A percentile compares a stretch with the other conserved stretches of the same genome.
Conservation (phyloP, 257 asterid genomes). For the Ophiorrhiza pumila region DNA sequence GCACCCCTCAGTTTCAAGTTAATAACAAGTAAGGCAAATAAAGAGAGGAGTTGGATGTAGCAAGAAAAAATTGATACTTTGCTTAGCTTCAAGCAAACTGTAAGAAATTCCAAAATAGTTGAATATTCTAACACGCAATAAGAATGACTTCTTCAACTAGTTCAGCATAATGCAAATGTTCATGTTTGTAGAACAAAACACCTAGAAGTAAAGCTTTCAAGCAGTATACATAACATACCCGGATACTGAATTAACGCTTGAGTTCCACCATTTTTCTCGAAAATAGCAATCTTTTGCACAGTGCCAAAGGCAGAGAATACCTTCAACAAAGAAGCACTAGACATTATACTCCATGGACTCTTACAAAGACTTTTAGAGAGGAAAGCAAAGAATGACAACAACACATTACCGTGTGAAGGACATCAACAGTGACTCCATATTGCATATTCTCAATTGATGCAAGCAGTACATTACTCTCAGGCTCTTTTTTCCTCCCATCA, state of each 20-base stretch:
- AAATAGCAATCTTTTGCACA: constrained; percentile 82
- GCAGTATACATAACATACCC: constrained; percentile 36
- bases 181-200: neutral
- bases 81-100: neutral
- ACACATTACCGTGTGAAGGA: constrained; percentile 55
- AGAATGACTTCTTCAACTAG: neutral
- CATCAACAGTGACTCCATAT: constrained; percentile 74
- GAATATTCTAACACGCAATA: neutral
- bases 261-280: constrained; percentile 87
- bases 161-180: neutral
- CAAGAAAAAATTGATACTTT: neutral
- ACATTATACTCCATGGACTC: constrained; percentile 5
- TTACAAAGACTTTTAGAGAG: neutral
- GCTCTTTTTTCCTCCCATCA: constrained; percentile 69
- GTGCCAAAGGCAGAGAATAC: constrained; percentile 76
- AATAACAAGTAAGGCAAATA: neutral
- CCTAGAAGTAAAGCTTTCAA: neutral
- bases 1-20: no score
- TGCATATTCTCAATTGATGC: constrained; percentile 82
- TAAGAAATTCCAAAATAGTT: neutral
- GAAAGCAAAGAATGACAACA: constrained; percentile 4
- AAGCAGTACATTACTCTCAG: constrained; percentile 78
- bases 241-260: constrained; percentile 80
- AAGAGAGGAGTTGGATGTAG: neutral
- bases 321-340: constrained; percentile 26